Base-by-base conservation (phyloP, 2,329 filamentous ascomycete genomes). In the Sordariomycetes sp. region DNA sequence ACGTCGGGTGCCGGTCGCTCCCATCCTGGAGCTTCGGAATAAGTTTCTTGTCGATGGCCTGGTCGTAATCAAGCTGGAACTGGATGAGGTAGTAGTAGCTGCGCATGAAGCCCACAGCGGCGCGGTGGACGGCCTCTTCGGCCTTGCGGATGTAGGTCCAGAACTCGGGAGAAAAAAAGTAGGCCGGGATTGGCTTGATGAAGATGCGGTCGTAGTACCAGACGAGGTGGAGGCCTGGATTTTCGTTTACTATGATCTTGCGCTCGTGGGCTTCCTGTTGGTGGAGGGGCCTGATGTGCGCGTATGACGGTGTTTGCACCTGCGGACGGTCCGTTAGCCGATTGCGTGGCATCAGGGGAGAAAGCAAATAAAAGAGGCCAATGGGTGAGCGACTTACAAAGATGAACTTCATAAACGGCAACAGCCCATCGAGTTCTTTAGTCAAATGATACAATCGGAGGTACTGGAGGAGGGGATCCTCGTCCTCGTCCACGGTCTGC, bases 171-270 rank as follows among this genome's bases (percentile, higher is more conserved):
- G 66, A 67, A 51, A 67, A 64, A 10, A 74, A 64, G 58, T 68
- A 73, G 10, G 60, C 61, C 0, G 72, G 72, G 6, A 76, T 61
- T 0, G 73, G 73, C 58, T 75, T 75, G 63, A 75, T 62, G 62
- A 69, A 74, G 42, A 76, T 71, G 12, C 64, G 61, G 55, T 70
- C 64, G 58, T 69, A 63, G 58, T 67, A 65, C 72, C 71, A 74
- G 12, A 75, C 65, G 4, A 75, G 65, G 57, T 76, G 73, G 20
- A 76, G 64, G 10, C 69, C 66, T 1, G 71, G 67, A 36, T 69
- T 62, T 59, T 76, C 72, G 3, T 68, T 69, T 10, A 75, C 62
- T 13, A 72, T 57, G 56, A 76, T 68, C 10, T 66, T 59, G 10
- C 73, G 71, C 0, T 65, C 65, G 24, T 69, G 68, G 2, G 71